Conservation (phyloP, 139 green algal species). For the Chara braunii region DNA sequence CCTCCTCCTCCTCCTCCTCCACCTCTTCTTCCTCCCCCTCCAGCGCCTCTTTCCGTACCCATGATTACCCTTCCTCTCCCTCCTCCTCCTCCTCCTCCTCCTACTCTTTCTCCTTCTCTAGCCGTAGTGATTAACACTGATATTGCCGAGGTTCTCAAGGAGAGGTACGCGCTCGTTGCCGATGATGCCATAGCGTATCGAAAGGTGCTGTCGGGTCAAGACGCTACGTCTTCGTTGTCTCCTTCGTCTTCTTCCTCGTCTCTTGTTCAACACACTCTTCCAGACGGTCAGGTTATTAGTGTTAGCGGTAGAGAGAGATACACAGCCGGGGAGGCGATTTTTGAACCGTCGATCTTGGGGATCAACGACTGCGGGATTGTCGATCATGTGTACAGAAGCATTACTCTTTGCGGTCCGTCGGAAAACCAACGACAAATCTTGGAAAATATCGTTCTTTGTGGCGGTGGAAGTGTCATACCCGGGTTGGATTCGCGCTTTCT, state of each 20-base stretch:
- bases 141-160: no score
- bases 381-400: constrained; percentile 28
- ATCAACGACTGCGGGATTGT: constrained; percentile 39
- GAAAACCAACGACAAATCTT: constrained; percentile 37
- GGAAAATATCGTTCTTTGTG: constrained; percentile 49
- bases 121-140: no score
- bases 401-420: neutral
- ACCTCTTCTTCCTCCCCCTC: no score
- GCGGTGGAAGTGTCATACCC: constrained; percentile 33
- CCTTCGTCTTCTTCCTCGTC: no score
- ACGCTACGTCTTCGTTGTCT: no score
- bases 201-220: neutral
- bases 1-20: no score
- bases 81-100: no score
- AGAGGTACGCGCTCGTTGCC: constrained; percentile 7
- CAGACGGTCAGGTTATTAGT: constrained; percentile 30
- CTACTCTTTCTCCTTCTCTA: no score
- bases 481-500: constrained; percentile 13
- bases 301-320: constrained; percentile 18
- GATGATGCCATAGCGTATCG: neutral
- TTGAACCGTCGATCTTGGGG: constrained; percentile 50
- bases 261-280: constrained; percentile 34
- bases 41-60: no score
- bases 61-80: no score
- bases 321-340: constrained; percentile 46